Base-by-base conservation (phyloP, 768 basidiomycete species). In the Tubosaeta sp. region DNA sequence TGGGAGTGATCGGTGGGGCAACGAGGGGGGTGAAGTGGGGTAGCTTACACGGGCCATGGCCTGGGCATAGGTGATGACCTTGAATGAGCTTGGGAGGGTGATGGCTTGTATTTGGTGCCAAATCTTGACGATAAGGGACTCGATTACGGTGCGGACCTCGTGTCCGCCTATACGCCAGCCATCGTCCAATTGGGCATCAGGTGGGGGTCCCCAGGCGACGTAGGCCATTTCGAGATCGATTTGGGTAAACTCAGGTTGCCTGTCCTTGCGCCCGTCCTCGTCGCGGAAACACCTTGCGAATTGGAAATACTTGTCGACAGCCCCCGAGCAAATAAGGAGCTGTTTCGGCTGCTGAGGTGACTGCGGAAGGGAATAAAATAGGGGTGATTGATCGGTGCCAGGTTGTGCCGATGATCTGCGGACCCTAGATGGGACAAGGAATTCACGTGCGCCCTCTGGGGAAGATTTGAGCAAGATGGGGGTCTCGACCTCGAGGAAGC, bases 311-410 rank as follows among this genome's bases (percentile, higher is more conserved):
- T 79, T 83, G 63, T 92, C 87, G n/a, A 94, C 77, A 3, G 78
- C 84, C 16, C 94, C 94, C 9, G 94, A 95, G 55, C 86, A 86
- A 21, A 96, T 88, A 49, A 97, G 77, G 5, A 96, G 76, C 64
- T 96, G 94, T 67, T 96, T 97, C 3, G 93, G 92, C 69, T 95
- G 94, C 66, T 97, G 94, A 3, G 94, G 94, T 0, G 94, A 96
- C 70, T 96, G 94, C 11, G 90, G 84, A 44, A 96, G 78, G 0
- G 94, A 90, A 67, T 93, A 96, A 65, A 95, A 96, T 32, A 77
- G 71, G 32, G 74, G 72, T 31, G 58, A 43, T 40, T 41, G 40
- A 9, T 36, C 31, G 35, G 76, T 54, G 52, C 39, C 56, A 31
- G 34, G 45, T 19, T 51, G 58, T 52, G 60, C 58, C 49, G 69